Evolutionary conservation across 1,284 basidiomycete species (phyloP).

Genomic region (Pulveroboletus sp.): DNA sequence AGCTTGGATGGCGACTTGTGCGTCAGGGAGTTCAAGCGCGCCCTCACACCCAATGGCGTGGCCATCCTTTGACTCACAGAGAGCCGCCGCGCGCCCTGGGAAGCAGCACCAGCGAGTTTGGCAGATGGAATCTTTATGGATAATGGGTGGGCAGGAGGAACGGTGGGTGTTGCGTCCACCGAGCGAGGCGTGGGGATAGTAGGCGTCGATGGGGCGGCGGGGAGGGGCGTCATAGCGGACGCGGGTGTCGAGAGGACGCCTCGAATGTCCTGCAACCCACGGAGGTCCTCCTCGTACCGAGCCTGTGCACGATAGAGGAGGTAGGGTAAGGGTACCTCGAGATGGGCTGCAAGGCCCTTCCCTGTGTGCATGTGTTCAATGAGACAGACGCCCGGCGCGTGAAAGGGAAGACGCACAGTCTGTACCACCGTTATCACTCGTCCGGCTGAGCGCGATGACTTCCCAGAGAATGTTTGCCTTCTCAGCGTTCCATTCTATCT

Average conservation of each 20-base stretch:
- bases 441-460: conserved; percentile 72
- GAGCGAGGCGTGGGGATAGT: conserved; percentile 28
- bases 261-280: conserved; percentile 68
- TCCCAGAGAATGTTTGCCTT: conserved; percentile 84
- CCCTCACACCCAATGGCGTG: conserved; percentile 62
- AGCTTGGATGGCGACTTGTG: conserved; percentile 39
- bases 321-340: conserved; percentile 78
- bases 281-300: conserved; percentile 78
- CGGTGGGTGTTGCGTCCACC: conserved; percentile 12
- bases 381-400: background rate
- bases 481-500: conserved; percentile 81
- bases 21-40: conserved; percentile 67
- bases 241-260: conserved; percentile 46
- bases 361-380: conserved; percentile 44
- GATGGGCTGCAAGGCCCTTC: conserved; percentile 76
- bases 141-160: conserved; percentile 33
- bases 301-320: conserved; percentile 77
- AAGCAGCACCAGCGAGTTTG: conserved; percentile 9
- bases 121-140: conserved; percentile 35
- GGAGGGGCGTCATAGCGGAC: conserved; percentile 7
- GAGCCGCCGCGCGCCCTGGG: conserved; percentile 25
- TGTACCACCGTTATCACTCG: conserved; percentile 59
- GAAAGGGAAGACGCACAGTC: conserved; percentile 60
- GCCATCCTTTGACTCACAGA: conserved; percentile 43
- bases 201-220: conserved; percentile 28